Conservation (phyloP, 805 yeast species). For the Saccharomyces jurei region DNA sequence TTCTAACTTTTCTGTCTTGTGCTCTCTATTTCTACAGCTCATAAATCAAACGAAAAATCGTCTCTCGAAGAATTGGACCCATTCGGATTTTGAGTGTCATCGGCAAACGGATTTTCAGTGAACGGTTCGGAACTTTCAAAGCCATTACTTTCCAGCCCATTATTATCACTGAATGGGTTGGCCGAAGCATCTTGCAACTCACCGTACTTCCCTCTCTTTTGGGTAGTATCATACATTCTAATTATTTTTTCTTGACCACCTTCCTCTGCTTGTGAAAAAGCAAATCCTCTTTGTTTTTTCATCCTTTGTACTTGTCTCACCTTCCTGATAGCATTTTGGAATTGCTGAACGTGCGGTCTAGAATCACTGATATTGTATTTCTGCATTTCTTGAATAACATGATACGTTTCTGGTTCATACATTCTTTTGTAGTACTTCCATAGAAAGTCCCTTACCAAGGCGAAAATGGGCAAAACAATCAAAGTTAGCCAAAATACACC, state of each 20-base stretch:
- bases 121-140: background rate
- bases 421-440: slow-evolving; percentile 94
- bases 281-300: slow-evolving; percentile 97
- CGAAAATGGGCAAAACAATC: slow-evolving; percentile 65
- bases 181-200: slow-evolving; percentile 40
- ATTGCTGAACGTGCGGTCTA: slow-evolving; percentile 92
- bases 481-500: slow-evolving; percentile 76
- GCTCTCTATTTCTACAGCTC: background rate
- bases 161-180: slow-evolving; percentile 23
- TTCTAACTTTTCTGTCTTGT: background rate
- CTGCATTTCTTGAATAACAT: slow-evolving; percentile 93
- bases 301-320: slow-evolving; percentile 97
- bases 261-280: slow-evolving; percentile 92
- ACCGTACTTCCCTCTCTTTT: slow-evolving; percentile 68
- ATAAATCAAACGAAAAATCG: slow-evolving; percentile 4
- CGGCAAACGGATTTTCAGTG: slow-evolving; percentile 11
- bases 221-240: slow-evolving; percentile 91
- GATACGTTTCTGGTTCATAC: slow-evolving; percentile 87
- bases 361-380: slow-evolving; percentile 88
- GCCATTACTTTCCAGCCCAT: background rate
- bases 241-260: slow-evolving; percentile 81
- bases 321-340: slow-evolving; percentile 92
- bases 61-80: background rate
- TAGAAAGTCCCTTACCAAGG: slow-evolving; percentile 77
- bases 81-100: background rate